These are phyloP conservation scores for Isabelozyma gotoi DNA, from an alignment of 805 yeast genomes.

Conservation along the genomic window DNA sequence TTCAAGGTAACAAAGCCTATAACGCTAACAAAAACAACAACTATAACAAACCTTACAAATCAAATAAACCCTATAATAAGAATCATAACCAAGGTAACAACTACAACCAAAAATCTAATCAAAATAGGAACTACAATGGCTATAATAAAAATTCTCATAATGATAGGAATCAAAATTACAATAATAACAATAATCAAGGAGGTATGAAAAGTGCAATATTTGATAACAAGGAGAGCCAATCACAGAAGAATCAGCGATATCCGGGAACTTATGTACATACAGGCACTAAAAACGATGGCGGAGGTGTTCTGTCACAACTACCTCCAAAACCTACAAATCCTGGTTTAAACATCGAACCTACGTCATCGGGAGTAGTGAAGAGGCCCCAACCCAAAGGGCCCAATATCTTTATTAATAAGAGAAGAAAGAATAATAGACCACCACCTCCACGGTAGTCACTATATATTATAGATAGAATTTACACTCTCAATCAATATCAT, in stretches of 20 bases:
- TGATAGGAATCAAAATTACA: constrained; percentile 1
- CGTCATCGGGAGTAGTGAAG: not conserved
- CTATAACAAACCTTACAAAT: too few species aligned
- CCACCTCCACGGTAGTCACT: not conserved
- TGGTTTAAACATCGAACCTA: too few species aligned
- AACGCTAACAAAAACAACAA: too few species aligned
- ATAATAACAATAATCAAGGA: constrained; percentile 4
- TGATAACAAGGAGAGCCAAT: not conserved
- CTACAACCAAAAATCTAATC: not conserved
- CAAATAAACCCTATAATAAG: too few species aligned
- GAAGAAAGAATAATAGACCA: constrained; percentile 7
- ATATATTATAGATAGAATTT: too few species aligned
- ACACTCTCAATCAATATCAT: not conserved
- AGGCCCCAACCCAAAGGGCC: constrained; percentile 5
- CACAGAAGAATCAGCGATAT: not conserved
- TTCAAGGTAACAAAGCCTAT: not conserved
- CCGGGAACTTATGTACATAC: not conserved
- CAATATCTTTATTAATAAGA: constrained; percentile 14
- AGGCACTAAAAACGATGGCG: too few species aligned
- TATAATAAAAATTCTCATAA: not conserved
- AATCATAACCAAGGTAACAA: not conserved
- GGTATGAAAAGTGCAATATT: not conserved
- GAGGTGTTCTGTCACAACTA: too few species aligned
- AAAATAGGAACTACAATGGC: not conserved
- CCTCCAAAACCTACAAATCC: too few species aligned